phyloP scores from a whole-genome alignment of 768 basidiomycete species.

The Mycena kentingensis region DNA sequence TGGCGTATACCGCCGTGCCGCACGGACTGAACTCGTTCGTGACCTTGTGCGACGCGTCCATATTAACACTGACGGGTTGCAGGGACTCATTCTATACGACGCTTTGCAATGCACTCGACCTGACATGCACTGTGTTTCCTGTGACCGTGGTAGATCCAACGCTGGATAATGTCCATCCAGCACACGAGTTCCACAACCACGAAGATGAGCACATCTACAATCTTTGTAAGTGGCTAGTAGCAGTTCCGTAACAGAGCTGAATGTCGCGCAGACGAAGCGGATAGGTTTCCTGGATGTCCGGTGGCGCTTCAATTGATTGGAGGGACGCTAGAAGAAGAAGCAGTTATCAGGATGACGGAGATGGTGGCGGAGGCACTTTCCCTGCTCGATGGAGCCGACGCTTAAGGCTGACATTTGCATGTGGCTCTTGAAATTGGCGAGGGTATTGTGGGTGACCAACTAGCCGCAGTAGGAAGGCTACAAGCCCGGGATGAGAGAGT shows the following conservation, averaged over 20 bases:
- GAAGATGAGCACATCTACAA: constrained; percentile 55
- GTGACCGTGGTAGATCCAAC: constrained; percentile 61
- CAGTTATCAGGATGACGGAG: constrained; percentile 66
- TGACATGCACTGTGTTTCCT: constrained; percentile 59
- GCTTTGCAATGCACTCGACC: constrained; percentile 68
- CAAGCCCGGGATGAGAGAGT: too few species aligned
- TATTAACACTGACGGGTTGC: background rate
- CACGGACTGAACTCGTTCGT: constrained; percentile 59
- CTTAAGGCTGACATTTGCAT: too few species aligned
- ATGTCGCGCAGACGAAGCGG: constrained; percentile 51
- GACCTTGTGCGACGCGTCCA: background rate
- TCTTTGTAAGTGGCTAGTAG: constrained; percentile 47
- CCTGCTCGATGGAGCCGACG: too few species aligned
- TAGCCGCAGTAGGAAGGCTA: too few species aligned
- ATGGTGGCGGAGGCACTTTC: constrained; percentile 53
- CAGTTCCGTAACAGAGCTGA: background rate
- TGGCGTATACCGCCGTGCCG: constrained; percentile 61
- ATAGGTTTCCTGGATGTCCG: constrained; percentile 54
- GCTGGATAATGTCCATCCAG: constrained; percentile 49
- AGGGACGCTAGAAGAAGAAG: constrained; percentile 70
- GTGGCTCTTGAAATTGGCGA: too few species aligned
- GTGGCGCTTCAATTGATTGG: constrained; percentile 69
- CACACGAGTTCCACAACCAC: constrained; percentile 53
- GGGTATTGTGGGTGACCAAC: too few species aligned
- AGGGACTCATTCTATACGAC: constrained; percentile 64